phyloP scores from a whole-genome alignment of 139 green algal genomes.

The Asterochloris erici region DNA sequence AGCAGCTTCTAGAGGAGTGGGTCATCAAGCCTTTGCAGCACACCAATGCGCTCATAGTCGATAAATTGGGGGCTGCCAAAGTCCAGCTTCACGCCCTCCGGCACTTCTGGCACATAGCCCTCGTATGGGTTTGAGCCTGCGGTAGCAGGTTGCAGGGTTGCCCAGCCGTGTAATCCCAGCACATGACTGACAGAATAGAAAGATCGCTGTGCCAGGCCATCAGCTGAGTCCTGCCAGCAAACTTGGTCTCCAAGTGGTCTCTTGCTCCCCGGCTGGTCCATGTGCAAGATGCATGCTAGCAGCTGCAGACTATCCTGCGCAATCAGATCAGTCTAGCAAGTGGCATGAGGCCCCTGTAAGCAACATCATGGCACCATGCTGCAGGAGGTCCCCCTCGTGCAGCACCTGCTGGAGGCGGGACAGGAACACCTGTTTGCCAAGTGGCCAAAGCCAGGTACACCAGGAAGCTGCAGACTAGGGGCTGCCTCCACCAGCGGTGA shows the following conservation, averaged over 20 bases:
- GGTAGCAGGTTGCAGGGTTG: neutral
- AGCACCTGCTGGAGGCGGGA: slow-evolving; percentile 31
- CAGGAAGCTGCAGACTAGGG: too few relatives aligned
- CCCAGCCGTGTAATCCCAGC: too few relatives aligned
- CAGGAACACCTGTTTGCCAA: slow-evolving; percentile 76
- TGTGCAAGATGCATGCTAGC: too few relatives aligned
- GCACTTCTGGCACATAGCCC: slow-evolving; percentile 85
- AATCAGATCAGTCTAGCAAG: too few relatives aligned
- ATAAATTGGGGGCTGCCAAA: slow-evolving; percentile 66
- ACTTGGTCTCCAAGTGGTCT: too few relatives aligned
- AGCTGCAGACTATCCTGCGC: too few relatives aligned
- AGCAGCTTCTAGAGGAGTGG: neutral
- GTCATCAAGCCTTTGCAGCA: neutral
- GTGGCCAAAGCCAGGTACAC: slow-evolving; percentile 61
- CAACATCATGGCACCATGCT: neutral
- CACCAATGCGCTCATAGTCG: slow-evolving; percentile 54
- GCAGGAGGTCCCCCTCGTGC: slow-evolving; percentile 36
- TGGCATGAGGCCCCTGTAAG: too few relatives aligned
- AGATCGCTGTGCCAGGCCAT: too few relatives aligned
- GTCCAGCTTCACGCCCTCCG: slow-evolving; percentile 75
- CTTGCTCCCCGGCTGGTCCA: too few relatives aligned
- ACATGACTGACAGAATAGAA: too few relatives aligned
- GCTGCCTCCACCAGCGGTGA: too few relatives aligned
- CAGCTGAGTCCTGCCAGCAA: too few relatives aligned
- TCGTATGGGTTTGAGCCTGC: slow-evolving; percentile 91